Evolutionary conservation across 2,329 filamentous ascomycete species (phyloP), one percentile per base, ranked within the genome.

Genomic region (Penicillium nordicum): DNA sequence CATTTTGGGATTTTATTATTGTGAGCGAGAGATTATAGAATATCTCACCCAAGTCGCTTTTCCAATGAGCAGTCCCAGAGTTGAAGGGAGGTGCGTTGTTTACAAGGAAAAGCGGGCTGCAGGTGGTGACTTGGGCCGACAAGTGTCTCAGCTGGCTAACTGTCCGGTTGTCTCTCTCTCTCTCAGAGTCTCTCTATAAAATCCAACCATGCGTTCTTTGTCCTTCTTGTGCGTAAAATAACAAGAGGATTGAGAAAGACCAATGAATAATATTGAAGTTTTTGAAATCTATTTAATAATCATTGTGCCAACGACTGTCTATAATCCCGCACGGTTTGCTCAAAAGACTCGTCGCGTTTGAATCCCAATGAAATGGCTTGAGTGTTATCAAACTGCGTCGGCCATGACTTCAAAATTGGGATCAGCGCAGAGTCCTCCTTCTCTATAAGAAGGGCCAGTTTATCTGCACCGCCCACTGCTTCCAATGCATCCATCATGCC

Each of bases 401-500:
- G 81, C 82, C 82, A 85, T 34, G 79, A 82, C 29, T 81, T 74
- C 48, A 85, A 69, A 64, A 85, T 84, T 30, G 76, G 76, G 58
- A 80, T 75, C 29, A 82, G 75, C 37, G 75, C 74, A 41, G 77
- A 72, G 60, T 80, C 80, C 38, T 79, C 76, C 67, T 81, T 74
- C 68, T 84, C 81, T 57, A 75, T 77, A 9, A 85, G 76, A 50
- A 82, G 71, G 46, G 70, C 71, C 50, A 82, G 67, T 34, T 79
- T 79, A 37, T 82, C 77, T 63, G 80, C 76, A 0, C 82, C 83
- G 6, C 79, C 82, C 1, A 85, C 80, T 59, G 79, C 79, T 57
- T 77, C 78, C 66, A 85, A 63, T 1, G 82, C 81, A 59, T 83
- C 75, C 66, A 85, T 69, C 75, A 85, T 85, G 54, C 83, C 78